phyloP scores from a whole-genome alignment of 257 asterid species.

The Penstemon newberryi region DNA sequence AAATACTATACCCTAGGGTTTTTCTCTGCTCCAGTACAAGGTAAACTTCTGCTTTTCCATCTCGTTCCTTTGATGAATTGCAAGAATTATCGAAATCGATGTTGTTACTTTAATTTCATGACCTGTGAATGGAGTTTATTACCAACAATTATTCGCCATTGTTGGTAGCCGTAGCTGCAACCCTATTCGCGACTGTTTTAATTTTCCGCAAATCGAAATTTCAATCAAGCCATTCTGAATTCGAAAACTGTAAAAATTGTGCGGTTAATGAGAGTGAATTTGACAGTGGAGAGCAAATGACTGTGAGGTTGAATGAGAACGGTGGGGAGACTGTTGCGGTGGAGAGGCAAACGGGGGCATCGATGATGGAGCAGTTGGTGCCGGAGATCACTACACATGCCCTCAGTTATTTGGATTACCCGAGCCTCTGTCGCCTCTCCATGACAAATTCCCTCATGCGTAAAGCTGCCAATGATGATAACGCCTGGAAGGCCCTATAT shows the following conservation, averaged over 20 bases:
- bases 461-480: slow-evolving; percentile 94
- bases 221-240: slow-evolving; percentile 25
- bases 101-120: slow-evolving; percentile 37
- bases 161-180: slow-evolving; percentile 43
- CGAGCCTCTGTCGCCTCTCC: slow-evolving; percentile 90
- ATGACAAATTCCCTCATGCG: slow-evolving; percentile 97
- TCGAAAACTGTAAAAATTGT: slow-evolving; percentile 27
- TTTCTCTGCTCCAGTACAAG: slow-evolving; percentile 7
- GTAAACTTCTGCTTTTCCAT: neutral
- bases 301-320: slow-evolving; percentile 36
- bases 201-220: slow-evolving; percentile 33
- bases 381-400: slow-evolving; percentile 99
- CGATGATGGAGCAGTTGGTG: slow-evolving; percentile 99
- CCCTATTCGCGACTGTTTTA: slow-evolving; percentile 45
- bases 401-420: slow-evolving; percentile 89
- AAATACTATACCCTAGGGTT: slow-evolving; percentile 31
- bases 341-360: slow-evolving; percentile 78
- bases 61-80: slow-evolving; percentile 39
- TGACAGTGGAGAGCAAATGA: slow-evolving; percentile 32
- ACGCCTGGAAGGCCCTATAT: slow-evolving; percentile 94
- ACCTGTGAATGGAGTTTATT: slow-evolving; percentile 62
- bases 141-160: slow-evolving; percentile 39
- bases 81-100: slow-evolving; percentile 26
- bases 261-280: slow-evolving; percentile 29
- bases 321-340: slow-evolving; percentile 43